Evolutionary conservation across 129 eudicot genomes (phyloP).

Genomic region (Solidago caesia): DNA sequence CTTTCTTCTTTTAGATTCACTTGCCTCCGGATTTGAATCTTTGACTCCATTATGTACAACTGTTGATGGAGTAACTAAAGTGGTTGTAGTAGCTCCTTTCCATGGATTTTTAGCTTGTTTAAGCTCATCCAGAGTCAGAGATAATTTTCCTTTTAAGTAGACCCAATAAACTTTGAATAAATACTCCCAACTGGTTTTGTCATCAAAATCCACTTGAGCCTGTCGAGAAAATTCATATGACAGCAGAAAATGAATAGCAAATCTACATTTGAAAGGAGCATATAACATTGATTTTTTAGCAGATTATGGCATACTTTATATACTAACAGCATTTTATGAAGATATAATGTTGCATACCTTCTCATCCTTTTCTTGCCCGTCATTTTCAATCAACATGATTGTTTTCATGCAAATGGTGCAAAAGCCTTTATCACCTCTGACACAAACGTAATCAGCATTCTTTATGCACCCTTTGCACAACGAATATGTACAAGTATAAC

Average conservation of each 20-base stretch:
- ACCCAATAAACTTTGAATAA: conserved; percentile 95
- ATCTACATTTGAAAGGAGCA: neutral
- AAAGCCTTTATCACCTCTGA: conserved; percentile 93
- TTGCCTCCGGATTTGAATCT: conserved; percentile 43
- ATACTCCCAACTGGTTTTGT: conserved; percentile 92
- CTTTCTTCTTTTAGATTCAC: conserved; percentile 39
- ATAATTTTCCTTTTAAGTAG: conserved; percentile 61
- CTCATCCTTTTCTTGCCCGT: conserved; percentile 54
- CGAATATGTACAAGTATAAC: conserved; percentile 92
- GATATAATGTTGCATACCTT: conserved; percentile 45
- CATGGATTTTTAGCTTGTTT: conserved; percentile 71
- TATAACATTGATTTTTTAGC: neutral
- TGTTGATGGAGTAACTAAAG: conserved; percentile 5
- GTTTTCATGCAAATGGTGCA: conserved; percentile 84
- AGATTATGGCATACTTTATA: neutral
- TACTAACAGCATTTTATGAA: neutral
- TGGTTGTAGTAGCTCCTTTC: conserved; percentile 38
- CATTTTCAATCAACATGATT: conserved; percentile 84
- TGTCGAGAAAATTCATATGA: conserved; percentile 38
- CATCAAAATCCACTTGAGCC: conserved; percentile 96
- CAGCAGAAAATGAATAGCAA: conserved; percentile 23
- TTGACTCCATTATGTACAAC: conserved; percentile 21
- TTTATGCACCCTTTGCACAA: conserved; percentile 86
- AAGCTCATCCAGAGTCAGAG: conserved; percentile 65
- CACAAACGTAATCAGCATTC: conserved; percentile 67